Percentiles rank a stretch among this genome's conserved stretches.
phyloP scores from a whole-genome alignment of 2,329 filamentous ascomycete species.

The Truncatella angustata region DNA sequence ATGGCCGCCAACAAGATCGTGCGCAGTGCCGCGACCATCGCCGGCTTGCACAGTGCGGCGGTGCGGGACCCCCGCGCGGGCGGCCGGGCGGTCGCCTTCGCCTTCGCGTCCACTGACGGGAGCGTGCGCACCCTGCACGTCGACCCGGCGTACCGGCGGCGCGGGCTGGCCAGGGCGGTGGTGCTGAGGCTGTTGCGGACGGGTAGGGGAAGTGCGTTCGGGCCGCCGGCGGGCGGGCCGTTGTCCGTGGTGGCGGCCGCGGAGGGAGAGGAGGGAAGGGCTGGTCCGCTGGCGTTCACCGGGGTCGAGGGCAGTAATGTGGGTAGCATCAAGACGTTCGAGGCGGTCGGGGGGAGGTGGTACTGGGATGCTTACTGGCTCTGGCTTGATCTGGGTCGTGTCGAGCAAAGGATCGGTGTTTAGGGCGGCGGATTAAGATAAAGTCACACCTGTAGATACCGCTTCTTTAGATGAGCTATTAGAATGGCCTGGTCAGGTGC shows the following conservation, averaged over 20 bases:
- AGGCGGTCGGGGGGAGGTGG: slow-evolving; percentile 4
- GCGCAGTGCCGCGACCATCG: slow-evolving; percentile 1
- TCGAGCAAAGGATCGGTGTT: too few species aligned
- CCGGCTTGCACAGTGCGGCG: not conserved
- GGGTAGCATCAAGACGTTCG: slow-evolving; percentile 3
- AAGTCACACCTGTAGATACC: too few species aligned
- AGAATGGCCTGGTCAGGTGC: too few species aligned
- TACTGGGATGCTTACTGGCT: slow-evolving; percentile 8
- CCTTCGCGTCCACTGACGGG: slow-evolving; percentile 6
- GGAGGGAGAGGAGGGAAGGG: not conserved
- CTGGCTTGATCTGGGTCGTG: not conserved
- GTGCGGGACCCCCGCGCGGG: not conserved
- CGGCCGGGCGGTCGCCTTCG: not conserved
- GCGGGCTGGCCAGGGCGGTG: not conserved
- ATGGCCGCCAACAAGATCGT: slow-evolving; percentile 7
- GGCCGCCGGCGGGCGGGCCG: not conserved
- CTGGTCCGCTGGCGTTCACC: slow-evolving; percentile 2
- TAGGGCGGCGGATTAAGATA: not conserved
- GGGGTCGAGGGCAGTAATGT: slow-evolving; percentile 5
- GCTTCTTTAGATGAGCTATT: too few species aligned
- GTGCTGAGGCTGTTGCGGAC: not conserved
- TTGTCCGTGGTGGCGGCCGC: not conserved
- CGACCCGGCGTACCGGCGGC: slow-evolving; percentile 2
- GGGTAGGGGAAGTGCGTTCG: slow-evolving; percentile 2
- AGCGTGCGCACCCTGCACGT: not conserved